phyloP scores from a whole-genome alignment of 208 protist species.

The Leishmania major region DNA sequence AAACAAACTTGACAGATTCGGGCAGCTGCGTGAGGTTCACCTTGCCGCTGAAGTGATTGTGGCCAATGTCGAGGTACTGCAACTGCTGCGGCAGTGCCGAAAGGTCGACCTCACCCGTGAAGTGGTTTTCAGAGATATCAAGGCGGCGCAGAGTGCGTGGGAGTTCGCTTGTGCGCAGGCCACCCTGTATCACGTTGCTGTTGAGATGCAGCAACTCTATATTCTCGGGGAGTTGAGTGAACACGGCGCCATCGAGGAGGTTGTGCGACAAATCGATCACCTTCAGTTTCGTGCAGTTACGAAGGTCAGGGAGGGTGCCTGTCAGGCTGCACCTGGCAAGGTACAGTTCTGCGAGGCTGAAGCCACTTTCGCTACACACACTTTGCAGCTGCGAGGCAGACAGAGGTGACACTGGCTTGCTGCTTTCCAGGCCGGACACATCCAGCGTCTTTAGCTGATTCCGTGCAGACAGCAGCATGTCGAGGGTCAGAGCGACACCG shows the following conservation, averaged over 20 bases:
- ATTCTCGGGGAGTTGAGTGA: conserved; percentile 11
- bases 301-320: conserved; percentile 3
- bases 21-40: conserved; percentile 43
- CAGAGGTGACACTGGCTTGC: background rate
- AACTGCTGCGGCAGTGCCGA: conserved; percentile 22
- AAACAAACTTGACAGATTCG: conserved; percentile 34
- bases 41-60: conserved; percentile 37
- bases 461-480: background rate
- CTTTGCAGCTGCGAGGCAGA: background rate
- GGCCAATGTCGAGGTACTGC: conserved; percentile 38
- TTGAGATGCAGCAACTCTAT: conserved; percentile 25
- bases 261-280: conserved; percentile 41
- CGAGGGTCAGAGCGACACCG: background rate
- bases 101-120: conserved; percentile 23
- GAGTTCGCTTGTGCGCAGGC: conserved; percentile 11
- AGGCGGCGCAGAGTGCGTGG: conserved; percentile 22
- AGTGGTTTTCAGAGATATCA: conserved; percentile 27
- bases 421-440: conserved; percentile 15
- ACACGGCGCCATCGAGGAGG: background rate
- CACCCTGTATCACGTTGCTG: conserved; percentile 25
- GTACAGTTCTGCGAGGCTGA: conserved; percentile 2
- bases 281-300: background rate
- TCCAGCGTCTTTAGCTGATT: background rate
- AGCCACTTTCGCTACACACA: background rate
- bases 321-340: background rate